Conservation (phyloP, 1,139 yeast genomes). For the Pichia norvegensis region DNA sequence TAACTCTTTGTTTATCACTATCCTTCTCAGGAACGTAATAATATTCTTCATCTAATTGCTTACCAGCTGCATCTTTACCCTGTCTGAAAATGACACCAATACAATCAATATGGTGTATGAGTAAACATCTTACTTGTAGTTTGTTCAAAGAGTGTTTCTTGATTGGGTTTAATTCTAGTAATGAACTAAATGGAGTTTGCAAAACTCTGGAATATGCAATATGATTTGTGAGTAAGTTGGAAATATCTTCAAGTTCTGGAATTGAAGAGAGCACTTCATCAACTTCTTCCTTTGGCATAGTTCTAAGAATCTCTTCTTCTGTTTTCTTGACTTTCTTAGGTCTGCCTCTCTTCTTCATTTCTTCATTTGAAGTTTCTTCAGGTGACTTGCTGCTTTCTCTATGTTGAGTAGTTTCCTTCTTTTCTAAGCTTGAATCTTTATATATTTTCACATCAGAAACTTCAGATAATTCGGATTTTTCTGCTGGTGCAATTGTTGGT, state of each 20-base stretch:
- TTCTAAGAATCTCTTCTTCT: constrained; percentile 15
- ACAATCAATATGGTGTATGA: constrained; percentile 44
- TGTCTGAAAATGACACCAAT: constrained; percentile 79
- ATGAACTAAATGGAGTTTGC: constrained; percentile 58
- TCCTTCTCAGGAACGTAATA: constrained; percentile 85
- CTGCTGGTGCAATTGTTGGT: neutral
- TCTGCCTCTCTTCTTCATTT: constrained; percentile 10
- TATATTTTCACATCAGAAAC: too few relatives aligned
- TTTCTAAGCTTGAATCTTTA: neutral
- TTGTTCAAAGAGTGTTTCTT: constrained; percentile 32
- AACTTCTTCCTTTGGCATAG: constrained; percentile 18
- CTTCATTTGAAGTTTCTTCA: neutral
- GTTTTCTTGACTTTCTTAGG: constrained; percentile 13
- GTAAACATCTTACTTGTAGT: constrained; percentile 31
- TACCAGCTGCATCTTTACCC: constrained; percentile 96
- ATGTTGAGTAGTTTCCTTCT: neutral
- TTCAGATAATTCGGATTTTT: too few relatives aligned
- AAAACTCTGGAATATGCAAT: constrained; percentile 83
- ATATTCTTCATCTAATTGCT: constrained; percentile 86
- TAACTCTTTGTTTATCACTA: constrained; percentile 57
- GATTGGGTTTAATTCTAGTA: constrained; percentile 59
- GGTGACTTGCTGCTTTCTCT: neutral
- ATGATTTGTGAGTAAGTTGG: constrained; percentile 68
- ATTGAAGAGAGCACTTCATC: constrained; percentile 23
- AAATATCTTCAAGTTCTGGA: constrained; percentile 42